Evolutionary conservation across 768 basidiomycete species (phyloP), one percentile per base, ranked within the genome.

Genomic region (Gymnopilus junonius): DNA sequence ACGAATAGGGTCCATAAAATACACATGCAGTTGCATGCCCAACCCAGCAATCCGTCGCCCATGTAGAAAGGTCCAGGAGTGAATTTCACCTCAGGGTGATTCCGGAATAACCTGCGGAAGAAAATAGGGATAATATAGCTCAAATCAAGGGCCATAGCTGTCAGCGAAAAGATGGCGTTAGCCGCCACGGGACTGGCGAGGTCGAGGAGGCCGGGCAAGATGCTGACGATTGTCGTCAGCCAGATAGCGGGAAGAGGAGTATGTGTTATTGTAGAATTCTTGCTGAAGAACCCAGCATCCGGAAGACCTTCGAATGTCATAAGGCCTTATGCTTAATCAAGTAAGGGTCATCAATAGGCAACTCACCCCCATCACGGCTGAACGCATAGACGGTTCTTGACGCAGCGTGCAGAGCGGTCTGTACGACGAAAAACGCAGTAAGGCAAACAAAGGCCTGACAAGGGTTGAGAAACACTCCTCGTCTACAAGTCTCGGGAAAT

Each of bases 41-140:
- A 82, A 0, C 91, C 91, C 15, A 92, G 72, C 42, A 80, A 63
- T 0, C 91, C 91, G 58, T 84, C 76, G 31, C 92, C 90, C 86
- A 94, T 87, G 77, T 89, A 94, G 78, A 94, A 94, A 6, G 93
- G 93, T 11, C 93, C 93, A 4, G 93, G 93, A 63, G 85, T 87
- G 82, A 95, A 95, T 69, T 83, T 80, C 37, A 95, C 93, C 51
- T 94, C 92, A 0, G 91, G 90, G 70, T 94, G 93, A 58, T 87
- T 81, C 65, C 82, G 77, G 74, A 82, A 92, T 29, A 87, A 70
- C 31, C 92, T 82, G 42, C 92, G 85, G 75, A 89, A 81, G 72
- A 88, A 85, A 67, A 95, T 93, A 4, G 93, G 93, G 63, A 94
- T 91, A 68, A 93, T 86, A 71, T 95, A 95, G 67, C 89, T 90